Evolutionary conservation across 2,329 filamentous ascomycete species (phyloP).

Genomic region (Phaeosphaeria sp.): DNA sequence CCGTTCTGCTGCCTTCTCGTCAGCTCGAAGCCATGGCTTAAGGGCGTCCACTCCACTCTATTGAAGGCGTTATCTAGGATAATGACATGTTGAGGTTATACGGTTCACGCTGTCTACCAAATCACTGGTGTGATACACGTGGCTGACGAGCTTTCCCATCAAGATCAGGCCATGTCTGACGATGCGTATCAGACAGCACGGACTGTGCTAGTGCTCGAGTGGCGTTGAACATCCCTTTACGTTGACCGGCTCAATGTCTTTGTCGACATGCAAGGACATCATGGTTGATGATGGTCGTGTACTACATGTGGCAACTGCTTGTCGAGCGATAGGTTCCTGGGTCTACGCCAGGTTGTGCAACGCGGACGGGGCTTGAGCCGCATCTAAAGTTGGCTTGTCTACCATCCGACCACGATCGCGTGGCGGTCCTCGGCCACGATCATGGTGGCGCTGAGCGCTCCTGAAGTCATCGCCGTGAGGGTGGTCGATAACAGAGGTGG

Average conservation of each 20-base stretch:
- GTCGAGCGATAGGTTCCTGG: background rate
- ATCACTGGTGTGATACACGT: background rate
- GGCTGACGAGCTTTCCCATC: background rate
- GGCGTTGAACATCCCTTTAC: background rate
- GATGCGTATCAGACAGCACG: background rate
- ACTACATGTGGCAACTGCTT: background rate
- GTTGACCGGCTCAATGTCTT: background rate
- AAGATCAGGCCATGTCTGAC: background rate
- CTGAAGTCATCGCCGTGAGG: background rate
- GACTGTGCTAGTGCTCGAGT: background rate
- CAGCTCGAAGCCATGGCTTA: background rate
- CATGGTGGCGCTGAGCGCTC: background rate
- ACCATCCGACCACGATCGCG: background rate
- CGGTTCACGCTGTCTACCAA: background rate
- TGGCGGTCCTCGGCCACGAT: background rate
- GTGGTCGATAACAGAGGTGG: background rate
- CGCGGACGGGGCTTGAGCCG: background rate
- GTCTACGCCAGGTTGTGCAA: background rate
- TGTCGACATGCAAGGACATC: background rate
- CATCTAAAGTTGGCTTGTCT: background rate
- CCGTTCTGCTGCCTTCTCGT: background rate
- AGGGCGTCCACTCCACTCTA: background rate
- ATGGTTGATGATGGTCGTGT: background rate
- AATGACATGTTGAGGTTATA: background rate
- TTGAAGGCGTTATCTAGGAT: background rate